These are phyloP conservation scores for Thalassiosira mediterranea DNA, from an alignment of 352 stramenopile species.

Conservation along the genomic window DNA sequence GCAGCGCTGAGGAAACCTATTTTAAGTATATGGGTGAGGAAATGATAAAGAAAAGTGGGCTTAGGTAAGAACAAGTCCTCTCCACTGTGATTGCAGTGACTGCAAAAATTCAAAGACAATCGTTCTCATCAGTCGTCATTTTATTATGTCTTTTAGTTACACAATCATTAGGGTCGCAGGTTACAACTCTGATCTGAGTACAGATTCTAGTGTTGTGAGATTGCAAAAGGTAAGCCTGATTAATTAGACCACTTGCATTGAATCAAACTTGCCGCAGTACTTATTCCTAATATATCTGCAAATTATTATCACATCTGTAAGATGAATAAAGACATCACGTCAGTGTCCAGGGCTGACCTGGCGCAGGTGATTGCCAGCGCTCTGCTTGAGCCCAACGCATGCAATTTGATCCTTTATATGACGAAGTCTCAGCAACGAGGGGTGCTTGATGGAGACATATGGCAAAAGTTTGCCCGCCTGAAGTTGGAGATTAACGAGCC, in stretches of 20 bases:
- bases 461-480: constrained; percentile 52
- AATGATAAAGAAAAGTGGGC: constrained; percentile 77
- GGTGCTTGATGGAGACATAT: constrained; percentile 55
- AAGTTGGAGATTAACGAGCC: constrained; percentile 7
- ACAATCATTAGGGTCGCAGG: constrained; percentile 73
- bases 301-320: no score
- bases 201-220: constrained; percentile 70
- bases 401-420: constrained; percentile 83
- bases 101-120: no score
- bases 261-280: no score
- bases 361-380: constrained; percentile 75
- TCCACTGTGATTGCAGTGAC: no score
- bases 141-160: no score
- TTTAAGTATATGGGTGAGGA: constrained; percentile 83
- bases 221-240: no score
- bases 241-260: no score
- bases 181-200: constrained; percentile 65
- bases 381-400: constrained; percentile 74
- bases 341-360: constrained; percentile 73
- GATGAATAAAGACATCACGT: constrained; percentile 61
- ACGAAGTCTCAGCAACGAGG: constrained; percentile 58
- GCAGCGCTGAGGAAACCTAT: constrained; percentile 75
- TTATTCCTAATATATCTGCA: no score
- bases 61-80: no score
- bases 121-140: no score